Evolutionary conservation across 1,284 basidiomycete genomes (phyloP), one percentile per base, ranked within the genome.

Genomic region (Sporisorium scitamineum): DNA sequence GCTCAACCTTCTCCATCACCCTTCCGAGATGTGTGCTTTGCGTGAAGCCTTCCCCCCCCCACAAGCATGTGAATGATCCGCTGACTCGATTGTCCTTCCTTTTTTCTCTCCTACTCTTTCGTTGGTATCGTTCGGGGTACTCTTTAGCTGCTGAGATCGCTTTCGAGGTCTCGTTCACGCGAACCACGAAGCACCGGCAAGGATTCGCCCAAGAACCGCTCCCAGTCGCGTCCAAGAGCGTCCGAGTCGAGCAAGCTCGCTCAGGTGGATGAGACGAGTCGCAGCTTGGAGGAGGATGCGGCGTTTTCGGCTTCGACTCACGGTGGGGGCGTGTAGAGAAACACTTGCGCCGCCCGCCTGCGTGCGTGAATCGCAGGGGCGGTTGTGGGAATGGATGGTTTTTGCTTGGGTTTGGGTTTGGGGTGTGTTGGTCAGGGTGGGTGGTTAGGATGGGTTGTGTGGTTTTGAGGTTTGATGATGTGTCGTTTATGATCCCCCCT

Each of bases 141-240:
- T n/a, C n/a, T 59, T 44, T 39, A 76, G 74, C 61, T 77, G 52
- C 69, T 83, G 42, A 66, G 77, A 14, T 78, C 76, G 27, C 58
- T 80, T 13, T 84, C 80, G 18, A 73, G 81, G 22, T 84, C 82
- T 9, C 81, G 82, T 27, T 83, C 81, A 27, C 78, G 82, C 27
- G 82, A 84, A 27, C 72, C 81, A 13, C 68, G 79, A 14, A 48
- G 37, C 56, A 62, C 32, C 58, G 72, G 71, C 47, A 78, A 76
- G 41, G 68, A 70, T 16, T 68, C 68, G 32, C 78, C 71, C 34
- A 68, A 62, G 47, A 65, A 68, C 59, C 44, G 71, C 10, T 67
- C 70, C 34, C 61, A 65, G 42, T 75, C 69, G 11, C 61, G 74
- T 8, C 57, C 68, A 10, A 52, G 74, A 9, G 74, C 74, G 11